Evolutionary conservation across 257 asterid genomes (phyloP).

Genomic region (Jacaranda copaia): DNA sequence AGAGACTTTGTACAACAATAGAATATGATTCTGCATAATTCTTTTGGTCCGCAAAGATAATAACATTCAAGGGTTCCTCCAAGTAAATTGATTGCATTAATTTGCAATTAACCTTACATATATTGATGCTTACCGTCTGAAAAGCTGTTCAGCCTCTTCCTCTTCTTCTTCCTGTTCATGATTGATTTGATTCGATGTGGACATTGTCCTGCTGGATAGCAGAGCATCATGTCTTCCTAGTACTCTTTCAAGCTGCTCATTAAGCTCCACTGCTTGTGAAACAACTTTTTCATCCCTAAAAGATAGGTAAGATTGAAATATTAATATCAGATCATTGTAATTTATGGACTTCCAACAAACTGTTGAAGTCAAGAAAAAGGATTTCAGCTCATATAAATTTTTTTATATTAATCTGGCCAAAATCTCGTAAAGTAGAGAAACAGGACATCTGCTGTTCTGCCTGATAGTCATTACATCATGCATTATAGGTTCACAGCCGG

Average conservation of each 20-base stretch:
- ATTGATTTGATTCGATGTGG: conserved; percentile 55
- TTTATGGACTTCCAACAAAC: conserved; percentile 20
- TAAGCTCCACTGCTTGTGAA: conserved; percentile 77
- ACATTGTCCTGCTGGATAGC: conserved; percentile 54
- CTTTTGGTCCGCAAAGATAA: neutral
- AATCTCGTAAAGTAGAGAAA: neutral
- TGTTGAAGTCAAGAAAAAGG: conserved; percentile 15
- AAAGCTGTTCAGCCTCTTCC: conserved; percentile 88
- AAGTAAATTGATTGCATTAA: neutral
- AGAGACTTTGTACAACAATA: neutral
- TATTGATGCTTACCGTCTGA: conserved; percentile 62
- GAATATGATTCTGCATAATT: neutral
- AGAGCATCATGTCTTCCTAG: conserved; percentile 84
- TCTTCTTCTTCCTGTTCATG: conserved; percentile 68
- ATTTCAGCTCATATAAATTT: too few relatives aligned
- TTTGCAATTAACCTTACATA: neutral
- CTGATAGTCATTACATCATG: neutral
- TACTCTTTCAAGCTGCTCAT: conserved; percentile 85
- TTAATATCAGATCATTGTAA: neutral
- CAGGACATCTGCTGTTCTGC: too few relatives aligned
- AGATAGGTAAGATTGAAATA: conserved; percentile 1
- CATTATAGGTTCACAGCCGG: conserved; percentile 1
- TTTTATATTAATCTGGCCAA: neutral
- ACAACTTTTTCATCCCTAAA: conserved; percentile 50
- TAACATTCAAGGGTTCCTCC: neutral